Evolutionary conservation across 1,284 basidiomycete species (phyloP).

Genomic region (Sphaerobolus stellatus): DNA sequence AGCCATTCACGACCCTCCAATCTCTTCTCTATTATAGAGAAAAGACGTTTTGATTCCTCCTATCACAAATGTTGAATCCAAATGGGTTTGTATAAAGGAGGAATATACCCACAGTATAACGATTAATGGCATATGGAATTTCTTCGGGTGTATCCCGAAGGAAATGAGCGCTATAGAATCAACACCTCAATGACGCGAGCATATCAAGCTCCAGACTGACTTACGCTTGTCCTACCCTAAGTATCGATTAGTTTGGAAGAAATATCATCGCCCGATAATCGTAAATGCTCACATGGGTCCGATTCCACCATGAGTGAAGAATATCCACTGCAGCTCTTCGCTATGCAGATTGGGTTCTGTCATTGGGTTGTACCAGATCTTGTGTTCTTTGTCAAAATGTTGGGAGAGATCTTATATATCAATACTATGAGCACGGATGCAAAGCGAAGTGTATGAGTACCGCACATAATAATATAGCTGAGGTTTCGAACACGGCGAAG

Average conservation of each 20-base stretch:
- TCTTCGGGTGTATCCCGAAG: constrained; percentile 18
- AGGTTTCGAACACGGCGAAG: constrained; percentile 27
- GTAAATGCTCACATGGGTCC: constrained; percentile 8
- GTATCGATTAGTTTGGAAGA: too few species aligned
- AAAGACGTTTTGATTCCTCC: constrained; percentile 9
- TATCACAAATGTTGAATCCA: background rate
- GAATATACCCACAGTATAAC: constrained; percentile 22
- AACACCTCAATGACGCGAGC: too few species aligned
- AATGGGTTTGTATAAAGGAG: too few species aligned
- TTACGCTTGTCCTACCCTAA: constrained; percentile 7
- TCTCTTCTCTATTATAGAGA: constrained; percentile 7
- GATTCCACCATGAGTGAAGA: constrained; percentile 19
- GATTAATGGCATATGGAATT: constrained; percentile 28
- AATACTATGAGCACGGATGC: background rate
- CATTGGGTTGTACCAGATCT: constrained; percentile 23
- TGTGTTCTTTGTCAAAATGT: constrained; percentile 22
- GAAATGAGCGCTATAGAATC: constrained; percentile 2
- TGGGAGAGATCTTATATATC: constrained; percentile 1
- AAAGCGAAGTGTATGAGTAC: background rate
- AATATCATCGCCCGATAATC: background rate
- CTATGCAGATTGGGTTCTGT: constrained; percentile 23
- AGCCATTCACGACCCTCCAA: constrained; percentile 7
- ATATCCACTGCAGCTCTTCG: constrained; percentile 26
- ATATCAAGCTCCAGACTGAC: background rate
- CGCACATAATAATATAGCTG: constrained; percentile 24